Percentiles rank a stretch among this genome's conserved stretches.
These are phyloP conservation scores for Chaetomium olivaceum DNA, from an alignment of 2,329 filamentous ascomycete species.

Conservation along the genomic window DNA sequence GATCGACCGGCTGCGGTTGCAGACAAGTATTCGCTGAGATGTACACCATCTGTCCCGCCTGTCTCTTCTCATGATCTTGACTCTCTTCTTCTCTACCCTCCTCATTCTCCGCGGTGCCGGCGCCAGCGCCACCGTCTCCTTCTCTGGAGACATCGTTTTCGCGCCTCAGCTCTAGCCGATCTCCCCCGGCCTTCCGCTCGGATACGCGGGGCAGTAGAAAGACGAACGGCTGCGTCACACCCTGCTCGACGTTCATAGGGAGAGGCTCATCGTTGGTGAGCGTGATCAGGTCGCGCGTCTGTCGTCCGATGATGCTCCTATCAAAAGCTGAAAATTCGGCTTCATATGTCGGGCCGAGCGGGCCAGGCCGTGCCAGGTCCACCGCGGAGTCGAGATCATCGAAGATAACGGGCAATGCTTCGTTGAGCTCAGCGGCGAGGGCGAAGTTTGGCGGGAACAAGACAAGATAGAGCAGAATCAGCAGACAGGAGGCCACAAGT, in stretches of 20 bases:
- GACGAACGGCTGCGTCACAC: slow-evolving; percentile 63
- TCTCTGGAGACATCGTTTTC: slow-evolving; percentile 26
- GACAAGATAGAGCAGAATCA: slow-evolving; percentile 62
- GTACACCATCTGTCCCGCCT: slow-evolving; percentile 59
- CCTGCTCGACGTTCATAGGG: slow-evolving; percentile 61
- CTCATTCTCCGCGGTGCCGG: slow-evolving; percentile 22
- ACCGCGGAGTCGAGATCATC: slow-evolving; percentile 27
- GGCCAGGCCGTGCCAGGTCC: slow-evolving; percentile 17
- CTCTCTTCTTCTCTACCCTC: slow-evolving; percentile 4
- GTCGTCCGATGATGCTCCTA: slow-evolving; percentile 63
- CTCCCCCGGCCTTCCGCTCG: slow-evolving; percentile 38
- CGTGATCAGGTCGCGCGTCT: slow-evolving; percentile 51
- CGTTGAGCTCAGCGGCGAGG: slow-evolving; percentile 57
- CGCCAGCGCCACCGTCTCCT: slow-evolving; percentile 29
- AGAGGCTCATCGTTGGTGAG: slow-evolving; percentile 65
- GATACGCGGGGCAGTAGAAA: slow-evolving; percentile 60
- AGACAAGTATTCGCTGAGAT: slow-evolving; percentile 84
- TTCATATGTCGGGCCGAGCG: slow-evolving; percentile 50
- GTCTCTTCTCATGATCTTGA: slow-evolving; percentile 22
- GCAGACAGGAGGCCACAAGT: slow-evolving; percentile 58
- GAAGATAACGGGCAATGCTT: slow-evolving; percentile 29
- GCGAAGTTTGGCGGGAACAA: slow-evolving; percentile 61
- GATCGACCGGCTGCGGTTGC: slow-evolving; percentile 63
- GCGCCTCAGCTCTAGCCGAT: slow-evolving; percentile 27
- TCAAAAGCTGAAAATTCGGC: slow-evolving; percentile 63